phyloP scores from a whole-genome alignment of 108 stramenopile genomes.

The Skeletonema menzelii region DNA sequence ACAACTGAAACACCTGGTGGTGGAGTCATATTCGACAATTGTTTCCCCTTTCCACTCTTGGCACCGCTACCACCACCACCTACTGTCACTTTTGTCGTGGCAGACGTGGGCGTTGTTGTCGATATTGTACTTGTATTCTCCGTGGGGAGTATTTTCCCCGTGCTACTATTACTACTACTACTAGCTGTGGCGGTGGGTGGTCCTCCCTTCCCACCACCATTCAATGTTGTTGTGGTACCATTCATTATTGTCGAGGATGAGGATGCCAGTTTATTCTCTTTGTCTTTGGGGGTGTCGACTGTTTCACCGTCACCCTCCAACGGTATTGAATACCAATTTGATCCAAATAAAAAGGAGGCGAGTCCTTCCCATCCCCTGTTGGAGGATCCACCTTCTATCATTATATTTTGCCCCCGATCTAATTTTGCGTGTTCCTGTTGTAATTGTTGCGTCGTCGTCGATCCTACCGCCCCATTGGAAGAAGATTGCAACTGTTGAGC shows the following conservation, averaged over 20 bases:
- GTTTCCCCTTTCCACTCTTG: conserved; percentile 29
- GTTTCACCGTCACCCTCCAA: conserved; percentile 26
- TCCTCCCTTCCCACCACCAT: background rate
- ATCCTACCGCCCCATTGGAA: conserved; percentile 31
- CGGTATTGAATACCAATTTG: conserved; percentile 60
- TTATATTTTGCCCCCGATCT: background rate
- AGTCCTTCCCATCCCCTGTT: conserved; percentile 70
- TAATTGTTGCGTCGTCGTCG: conserved; percentile 1
- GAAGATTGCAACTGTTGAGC: conserved; percentile 8
- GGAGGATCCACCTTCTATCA: background rate
- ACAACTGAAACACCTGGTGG: background rate
- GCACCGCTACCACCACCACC: no score
- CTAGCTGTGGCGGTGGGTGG: background rate
- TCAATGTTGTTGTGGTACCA: background rate
- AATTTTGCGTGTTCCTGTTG: background rate
- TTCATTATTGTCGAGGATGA: conserved; percentile 6
- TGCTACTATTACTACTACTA: no score
- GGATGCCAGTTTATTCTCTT: conserved; percentile 16
- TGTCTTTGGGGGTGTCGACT: background rate
- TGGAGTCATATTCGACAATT: conserved; percentile 28
- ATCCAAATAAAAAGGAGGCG: conserved; percentile 81
- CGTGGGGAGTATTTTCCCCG: conserved; percentile 6
- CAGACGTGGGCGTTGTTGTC: background rate
- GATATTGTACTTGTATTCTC: conserved; percentile 13
- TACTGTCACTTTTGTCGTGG: no score